Conservation (phyloP, 371 early-diverging fungal species). For the Amoeboaphelidium protococcarum region DNA sequence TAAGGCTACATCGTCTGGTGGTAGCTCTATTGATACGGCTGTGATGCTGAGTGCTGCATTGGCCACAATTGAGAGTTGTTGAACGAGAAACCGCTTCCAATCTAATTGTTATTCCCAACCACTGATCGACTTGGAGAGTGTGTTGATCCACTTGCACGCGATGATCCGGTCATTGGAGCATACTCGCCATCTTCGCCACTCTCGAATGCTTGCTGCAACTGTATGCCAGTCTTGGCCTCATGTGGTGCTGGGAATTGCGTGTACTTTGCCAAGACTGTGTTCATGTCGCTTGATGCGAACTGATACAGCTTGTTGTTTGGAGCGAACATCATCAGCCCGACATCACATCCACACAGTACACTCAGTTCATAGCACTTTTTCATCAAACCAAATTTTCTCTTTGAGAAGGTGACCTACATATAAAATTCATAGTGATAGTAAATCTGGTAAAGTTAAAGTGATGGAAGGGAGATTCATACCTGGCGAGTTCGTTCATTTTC, state of each 20-base stretch:
- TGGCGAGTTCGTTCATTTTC: conserved; percentile 9
- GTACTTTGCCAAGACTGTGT: conserved; percentile 66
- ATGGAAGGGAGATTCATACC: too few species aligned
- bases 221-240: neutral
- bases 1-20: too few species aligned
- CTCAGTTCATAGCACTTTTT: conserved; percentile 98
- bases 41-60: too few species aligned
- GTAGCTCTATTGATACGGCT: too few species aligned
- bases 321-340: conserved; percentile 77
- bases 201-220: too few species aligned
- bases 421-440: neutral
- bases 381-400: conserved; percentile 93
- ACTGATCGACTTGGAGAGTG: too few species aligned
- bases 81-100: too few species aligned
- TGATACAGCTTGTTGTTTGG: conserved; percentile 13
- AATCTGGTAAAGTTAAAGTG: neutral
- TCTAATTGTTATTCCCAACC: too few species aligned
- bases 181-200: too few species aligned
- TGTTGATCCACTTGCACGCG: too few species aligned
- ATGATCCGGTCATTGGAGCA: too few species aligned
- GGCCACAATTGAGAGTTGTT: too few species aligned
- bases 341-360: conserved; percentile 86
- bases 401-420: conserved; percentile 79
- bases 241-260: conserved; percentile 27
- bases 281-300: conserved; percentile 70